Evolutionary conservation across 1,284 basidiomycete genomes (phyloP).

Genomic region (Pseudozyma sp.): DNA sequence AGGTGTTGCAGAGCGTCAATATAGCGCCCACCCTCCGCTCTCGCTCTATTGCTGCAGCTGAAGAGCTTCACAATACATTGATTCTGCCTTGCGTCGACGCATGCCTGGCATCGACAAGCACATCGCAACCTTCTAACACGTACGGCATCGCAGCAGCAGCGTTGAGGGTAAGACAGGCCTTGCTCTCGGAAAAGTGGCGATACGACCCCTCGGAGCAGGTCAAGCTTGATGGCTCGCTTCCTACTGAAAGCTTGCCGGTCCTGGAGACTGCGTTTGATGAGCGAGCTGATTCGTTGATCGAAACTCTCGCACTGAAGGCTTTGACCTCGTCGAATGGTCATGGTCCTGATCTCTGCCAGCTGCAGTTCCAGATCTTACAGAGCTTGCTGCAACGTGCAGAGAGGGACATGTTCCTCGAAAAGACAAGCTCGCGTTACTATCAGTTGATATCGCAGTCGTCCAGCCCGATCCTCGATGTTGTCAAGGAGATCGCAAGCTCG

Average conservation of each 20-base stretch:
- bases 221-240: conserved; percentile 44
- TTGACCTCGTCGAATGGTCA: not conserved
- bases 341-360: conserved; percentile 4
- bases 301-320: conserved; percentile 7
- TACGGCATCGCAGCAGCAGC: conserved; percentile 37
- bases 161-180: conserved; percentile 28
- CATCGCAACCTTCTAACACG: not conserved
- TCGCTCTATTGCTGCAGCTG: conserved; percentile 33
- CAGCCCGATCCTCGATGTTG: conserved; percentile 7
- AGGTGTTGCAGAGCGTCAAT: conserved; percentile 35
- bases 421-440: conserved; percentile 26
- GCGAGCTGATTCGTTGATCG: conserved; percentile 29
- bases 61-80: conserved; percentile 31
- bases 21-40: conserved; percentile 30
- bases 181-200: conserved; percentile 45
- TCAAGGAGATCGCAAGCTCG: conserved; percentile 7
- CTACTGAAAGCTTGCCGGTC: conserved; percentile 26
- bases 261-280: conserved; percentile 38
- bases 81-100: conserved; percentile 39
- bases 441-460: conserved; percentile 8
- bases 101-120: conserved; percentile 1
- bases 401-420: conserved; percentile 21
- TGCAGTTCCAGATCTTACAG: conserved; percentile 37
- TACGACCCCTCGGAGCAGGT: conserved; percentile 38
- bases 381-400: conserved; percentile 44